Evolutionary conservation across 2,329 filamentous ascomycete genomes (phyloP).

Genomic region (Penicillium digitatum): DNA sequence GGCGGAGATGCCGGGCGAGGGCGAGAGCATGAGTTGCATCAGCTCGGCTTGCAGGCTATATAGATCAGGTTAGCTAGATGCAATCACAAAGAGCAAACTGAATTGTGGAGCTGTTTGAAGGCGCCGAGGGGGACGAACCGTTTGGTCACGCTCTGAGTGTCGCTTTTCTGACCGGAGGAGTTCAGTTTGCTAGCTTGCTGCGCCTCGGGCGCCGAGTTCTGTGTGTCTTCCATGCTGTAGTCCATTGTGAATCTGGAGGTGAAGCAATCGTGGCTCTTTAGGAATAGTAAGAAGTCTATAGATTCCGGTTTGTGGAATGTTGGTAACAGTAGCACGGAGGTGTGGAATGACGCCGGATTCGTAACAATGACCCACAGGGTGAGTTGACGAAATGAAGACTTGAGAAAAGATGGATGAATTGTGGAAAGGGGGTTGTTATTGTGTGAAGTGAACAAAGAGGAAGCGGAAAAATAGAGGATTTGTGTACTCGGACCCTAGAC

Average conservation of each 20-base stretch:
- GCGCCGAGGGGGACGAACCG: conserved; percentile 51
- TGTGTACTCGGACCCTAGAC: conserved; percentile 6
- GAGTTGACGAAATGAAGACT: background rate
- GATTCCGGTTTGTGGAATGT: conserved; percentile 4
- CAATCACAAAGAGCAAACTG: background rate
- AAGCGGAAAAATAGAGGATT: conserved; percentile 3
- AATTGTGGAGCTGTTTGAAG: background rate
- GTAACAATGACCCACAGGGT: background rate
- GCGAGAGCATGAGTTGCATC: conserved; percentile 96
- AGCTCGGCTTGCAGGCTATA: conserved; percentile 88
- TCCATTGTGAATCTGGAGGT: conserved; percentile 44
- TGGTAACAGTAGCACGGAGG: background rate
- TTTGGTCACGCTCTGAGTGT: conserved; percentile 73
- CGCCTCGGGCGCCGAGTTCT: conserved; percentile 64
- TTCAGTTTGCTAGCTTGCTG: conserved; percentile 59
- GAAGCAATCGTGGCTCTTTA: background rate
- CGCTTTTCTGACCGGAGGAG: conserved; percentile 54
- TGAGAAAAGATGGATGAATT: background rate
- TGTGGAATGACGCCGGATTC: conserved; percentile 9
- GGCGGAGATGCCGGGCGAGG: conserved; percentile 87
- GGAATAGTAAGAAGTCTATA: background rate
- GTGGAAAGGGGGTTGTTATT: background rate
- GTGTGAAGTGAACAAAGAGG: background rate
- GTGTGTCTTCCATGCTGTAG: conserved; percentile 57
- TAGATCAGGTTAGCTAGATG: background rate